These are phyloP conservation scores for Globisporangium abappressorium DNA, from an alignment of 352 stramenopile genomes.

Conservation along the genomic window DNA sequence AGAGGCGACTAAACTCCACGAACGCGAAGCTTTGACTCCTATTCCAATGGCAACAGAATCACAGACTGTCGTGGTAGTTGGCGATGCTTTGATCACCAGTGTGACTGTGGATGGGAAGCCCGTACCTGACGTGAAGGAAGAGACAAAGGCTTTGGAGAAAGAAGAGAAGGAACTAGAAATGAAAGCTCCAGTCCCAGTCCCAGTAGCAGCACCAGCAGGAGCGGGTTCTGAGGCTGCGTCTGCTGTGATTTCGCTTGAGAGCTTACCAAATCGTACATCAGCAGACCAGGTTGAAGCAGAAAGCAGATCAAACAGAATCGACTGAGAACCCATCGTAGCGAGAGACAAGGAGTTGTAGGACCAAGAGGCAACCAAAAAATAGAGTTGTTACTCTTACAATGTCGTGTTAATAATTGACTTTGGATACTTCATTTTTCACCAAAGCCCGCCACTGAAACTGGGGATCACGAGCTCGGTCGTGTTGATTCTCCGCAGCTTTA, in stretches of 20 bases:
- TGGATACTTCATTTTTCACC: background rate
- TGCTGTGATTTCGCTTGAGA: background rate
- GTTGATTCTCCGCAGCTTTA: background rate
- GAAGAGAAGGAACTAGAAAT: background rate
- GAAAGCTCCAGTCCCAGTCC: background rate
- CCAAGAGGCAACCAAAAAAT: no score
- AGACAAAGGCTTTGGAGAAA: background rate
- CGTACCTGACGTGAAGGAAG: background rate
- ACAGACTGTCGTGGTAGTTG: background rate
- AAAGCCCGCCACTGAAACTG: background rate
- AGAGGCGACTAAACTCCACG: background rate
- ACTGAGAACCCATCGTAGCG: background rate
- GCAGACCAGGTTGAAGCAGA: no score
- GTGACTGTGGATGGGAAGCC: background rate
- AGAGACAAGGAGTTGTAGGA: no score
- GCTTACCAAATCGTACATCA: background rate
- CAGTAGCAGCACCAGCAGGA: background rate
- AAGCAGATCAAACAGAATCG: background rate
- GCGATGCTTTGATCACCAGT: background rate
- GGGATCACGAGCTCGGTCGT: conserved; percentile 5
- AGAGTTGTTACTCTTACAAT: background rate
- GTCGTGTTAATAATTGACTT: background rate
- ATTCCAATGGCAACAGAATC: background rate
- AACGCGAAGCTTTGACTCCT: background rate
- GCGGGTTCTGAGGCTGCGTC: background rate